These are phyloP conservation scores for Apiotrichum sp. DNA, from an alignment of 1,284 basidiomycete species.

Conservation along the genomic window DNA sequence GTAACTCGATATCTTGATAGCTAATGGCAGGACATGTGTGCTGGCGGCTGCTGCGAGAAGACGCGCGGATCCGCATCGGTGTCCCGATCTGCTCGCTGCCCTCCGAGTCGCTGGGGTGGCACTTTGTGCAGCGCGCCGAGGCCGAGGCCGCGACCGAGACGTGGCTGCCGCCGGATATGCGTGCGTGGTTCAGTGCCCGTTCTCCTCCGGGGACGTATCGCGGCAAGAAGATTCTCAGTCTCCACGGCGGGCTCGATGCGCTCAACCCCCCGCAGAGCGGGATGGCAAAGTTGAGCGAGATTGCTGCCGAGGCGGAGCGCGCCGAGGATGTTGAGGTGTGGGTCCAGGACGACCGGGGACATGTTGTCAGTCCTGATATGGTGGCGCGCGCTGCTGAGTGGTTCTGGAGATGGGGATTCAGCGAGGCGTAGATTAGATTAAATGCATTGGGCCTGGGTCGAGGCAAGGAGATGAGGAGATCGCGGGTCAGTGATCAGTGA, in stretches of 20 bases:
- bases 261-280: conserved; percentile 34
- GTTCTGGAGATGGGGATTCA: conserved; percentile 34
- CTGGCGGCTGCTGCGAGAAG: conserved; percentile 44
- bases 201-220: conserved; percentile 47
- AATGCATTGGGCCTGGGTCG: no score
- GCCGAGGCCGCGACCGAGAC: not conserved
- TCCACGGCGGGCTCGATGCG: conserved; percentile 53
- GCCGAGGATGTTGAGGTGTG: conserved; percentile 26
- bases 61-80: conserved; percentile 62
- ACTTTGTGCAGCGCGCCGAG: conserved; percentile 50
- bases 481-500: not conserved
- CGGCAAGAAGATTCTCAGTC: conserved; percentile 62
- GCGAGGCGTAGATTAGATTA: not conserved
- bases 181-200: not conserved
- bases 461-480: no score
- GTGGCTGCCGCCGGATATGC: not conserved
- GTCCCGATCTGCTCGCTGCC: conserved; percentile 71
- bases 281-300: conserved; percentile 27
- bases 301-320: conserved; percentile 14
- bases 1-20: not conserved
- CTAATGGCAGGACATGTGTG: conserved; percentile 7
- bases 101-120: conserved; percentile 53
- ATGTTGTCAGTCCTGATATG: conserved; percentile 35
- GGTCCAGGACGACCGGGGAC: conserved; percentile 20
- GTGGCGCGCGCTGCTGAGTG: conserved; percentile 37